Evolutionary conservation across 2,329 filamentous ascomycete species (phyloP).

Genomic region (Coleophoma cylindrospora): DNA sequence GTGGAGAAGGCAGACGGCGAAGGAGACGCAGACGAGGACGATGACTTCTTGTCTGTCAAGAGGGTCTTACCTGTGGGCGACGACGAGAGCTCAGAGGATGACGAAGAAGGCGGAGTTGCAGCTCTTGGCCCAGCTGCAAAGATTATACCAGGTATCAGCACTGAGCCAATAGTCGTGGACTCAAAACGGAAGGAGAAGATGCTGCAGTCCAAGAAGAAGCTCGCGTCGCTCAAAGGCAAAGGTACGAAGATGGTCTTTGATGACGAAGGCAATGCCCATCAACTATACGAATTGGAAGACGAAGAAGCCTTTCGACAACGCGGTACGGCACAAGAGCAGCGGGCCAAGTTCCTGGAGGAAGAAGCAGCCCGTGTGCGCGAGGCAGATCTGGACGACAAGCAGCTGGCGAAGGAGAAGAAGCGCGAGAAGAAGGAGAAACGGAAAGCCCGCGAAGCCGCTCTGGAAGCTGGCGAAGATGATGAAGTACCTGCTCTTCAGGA

Average conservation of each 20-base stretch:
- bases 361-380: constrained; percentile 67
- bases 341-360: constrained; percentile 70
- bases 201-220: constrained; percentile 90
- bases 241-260: constrained; percentile 86
- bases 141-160: constrained; percentile 62
- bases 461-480: constrained; percentile 34
- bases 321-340: constrained; percentile 72
- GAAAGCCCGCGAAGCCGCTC: constrained; percentile 59
- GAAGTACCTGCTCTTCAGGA: constrained; percentile 24
- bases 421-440: constrained; percentile 66
- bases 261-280: constrained; percentile 81
- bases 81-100: constrained; percentile 33
- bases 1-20: constrained; percentile 35
- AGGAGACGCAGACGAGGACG: constrained; percentile 60
- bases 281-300: constrained; percentile 82
- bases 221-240: constrained; percentile 84
- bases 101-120: constrained; percentile 37
- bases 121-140: constrained; percentile 40
- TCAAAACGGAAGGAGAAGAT: constrained; percentile 94
- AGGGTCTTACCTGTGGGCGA: constrained; percentile 73
- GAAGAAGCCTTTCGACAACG: constrained; percentile 74
- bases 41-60: constrained; percentile 87
- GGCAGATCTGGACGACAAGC: constrained; percentile 81
- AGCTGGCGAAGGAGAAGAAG: constrained; percentile 75
- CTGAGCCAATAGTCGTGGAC: constrained; percentile 76